These are phyloP conservation scores for Heliosperma pusillum DNA, from an alignment of 148 eudicot species.

Conservation along the genomic window DNA sequence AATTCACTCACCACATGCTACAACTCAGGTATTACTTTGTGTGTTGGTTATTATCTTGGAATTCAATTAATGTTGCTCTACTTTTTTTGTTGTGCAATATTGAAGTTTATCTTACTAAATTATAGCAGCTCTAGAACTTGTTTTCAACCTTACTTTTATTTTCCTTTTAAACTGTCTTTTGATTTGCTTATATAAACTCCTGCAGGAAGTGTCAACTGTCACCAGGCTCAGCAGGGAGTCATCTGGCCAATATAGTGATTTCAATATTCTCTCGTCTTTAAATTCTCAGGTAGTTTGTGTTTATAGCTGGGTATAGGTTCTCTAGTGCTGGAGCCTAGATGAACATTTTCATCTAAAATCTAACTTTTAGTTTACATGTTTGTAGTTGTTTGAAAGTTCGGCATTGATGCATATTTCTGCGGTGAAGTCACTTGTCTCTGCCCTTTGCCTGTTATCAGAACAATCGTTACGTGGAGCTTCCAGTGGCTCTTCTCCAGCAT, in stretches of 20 bases:
- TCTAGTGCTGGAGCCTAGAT: neutral
- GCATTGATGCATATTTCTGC: conserved; percentile 84
- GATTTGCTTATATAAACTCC: neutral
- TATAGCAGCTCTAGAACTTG: conserved; percentile 1
- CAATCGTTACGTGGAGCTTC: conserved; percentile 65
- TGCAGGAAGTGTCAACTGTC: conserved; percentile 82
- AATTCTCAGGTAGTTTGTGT: conserved; percentile 70
- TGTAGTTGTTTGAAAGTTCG: conserved; percentile 92
- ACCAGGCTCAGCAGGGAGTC: conserved; percentile 77
- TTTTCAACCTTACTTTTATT: conserved; percentile 1
- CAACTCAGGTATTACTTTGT: conserved; percentile 69
- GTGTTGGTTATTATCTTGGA: conserved; percentile 9
- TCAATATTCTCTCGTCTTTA: conserved; percentile 84
- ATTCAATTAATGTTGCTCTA: conserved; percentile 8
- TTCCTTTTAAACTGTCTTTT: neutral
- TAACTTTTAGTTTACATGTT: conserved; percentile 27
- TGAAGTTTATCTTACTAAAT: conserved; percentile 5
- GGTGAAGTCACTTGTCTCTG: conserved; percentile 93
- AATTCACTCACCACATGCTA: conserved; percentile 96
- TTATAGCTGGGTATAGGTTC: neutral
- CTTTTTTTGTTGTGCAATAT: conserved; percentile 6
- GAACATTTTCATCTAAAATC: neutral
- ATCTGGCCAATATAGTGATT: conserved; percentile 85
- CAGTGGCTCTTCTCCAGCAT: conserved; percentile 52
- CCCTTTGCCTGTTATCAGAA: conserved; percentile 83